Conservation (phyloP, 768 basidiomycete genomes). For the Lactarius sanguifluus region DNA sequence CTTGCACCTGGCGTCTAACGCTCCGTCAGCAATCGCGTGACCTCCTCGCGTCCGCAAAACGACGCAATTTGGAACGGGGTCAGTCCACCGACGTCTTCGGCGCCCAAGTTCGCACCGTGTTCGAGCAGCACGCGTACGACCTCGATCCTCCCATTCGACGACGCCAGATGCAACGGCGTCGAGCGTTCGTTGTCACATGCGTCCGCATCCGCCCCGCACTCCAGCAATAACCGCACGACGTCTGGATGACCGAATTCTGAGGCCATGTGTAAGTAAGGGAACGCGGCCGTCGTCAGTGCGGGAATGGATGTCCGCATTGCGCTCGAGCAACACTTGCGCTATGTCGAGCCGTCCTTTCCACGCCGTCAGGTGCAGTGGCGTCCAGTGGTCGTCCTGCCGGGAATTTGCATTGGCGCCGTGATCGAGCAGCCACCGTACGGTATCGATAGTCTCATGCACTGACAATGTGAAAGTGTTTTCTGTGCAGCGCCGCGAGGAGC, state of each 20-base stretch:
- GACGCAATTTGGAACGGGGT: not conserved
- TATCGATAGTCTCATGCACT: not conserved
- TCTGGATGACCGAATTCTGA: not conserved
- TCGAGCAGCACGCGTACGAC: conserved; percentile 1
- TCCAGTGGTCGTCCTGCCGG: not conserved
- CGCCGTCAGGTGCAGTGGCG: not conserved
- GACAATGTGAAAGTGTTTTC: not conserved
- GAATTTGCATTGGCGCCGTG: not conserved
- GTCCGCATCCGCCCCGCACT: not conserved
- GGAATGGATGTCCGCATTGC: not conserved
- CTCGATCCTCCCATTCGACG: not conserved
- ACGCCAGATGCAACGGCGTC: conserved; percentile 8
- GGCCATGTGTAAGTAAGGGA: not conserved
- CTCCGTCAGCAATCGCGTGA: too few relatives aligned
- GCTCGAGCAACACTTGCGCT: not conserved
- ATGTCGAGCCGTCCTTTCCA: not conserved
- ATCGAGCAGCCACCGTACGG: not conserved
- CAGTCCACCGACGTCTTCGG: too few relatives aligned
- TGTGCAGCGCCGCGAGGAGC: not conserved
- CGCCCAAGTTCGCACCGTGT: too few relatives aligned
- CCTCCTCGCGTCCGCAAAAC: too few relatives aligned
- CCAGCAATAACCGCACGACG: not conserved
- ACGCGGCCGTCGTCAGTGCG: not conserved
- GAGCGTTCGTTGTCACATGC: not conserved
- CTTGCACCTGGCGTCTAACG: too few relatives aligned